Evolutionary conservation across 2,329 filamentous ascomycete species (phyloP), one percentile per base, ranked within the genome.

Genomic region (Sclerotinia trifoliorum): DNA sequence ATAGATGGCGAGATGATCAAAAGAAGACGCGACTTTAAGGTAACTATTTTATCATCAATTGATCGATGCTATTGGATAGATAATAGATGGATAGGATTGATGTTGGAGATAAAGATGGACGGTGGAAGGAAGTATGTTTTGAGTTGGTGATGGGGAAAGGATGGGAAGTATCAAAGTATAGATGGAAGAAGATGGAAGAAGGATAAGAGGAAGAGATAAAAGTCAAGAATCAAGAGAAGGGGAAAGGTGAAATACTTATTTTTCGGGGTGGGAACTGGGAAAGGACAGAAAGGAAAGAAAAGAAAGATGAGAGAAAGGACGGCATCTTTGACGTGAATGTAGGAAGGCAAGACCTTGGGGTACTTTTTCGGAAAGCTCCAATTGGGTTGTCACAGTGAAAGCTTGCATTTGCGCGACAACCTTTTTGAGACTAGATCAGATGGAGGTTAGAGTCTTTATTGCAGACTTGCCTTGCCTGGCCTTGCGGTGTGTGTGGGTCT

Each of bases 241-340:
- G 68, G 66, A 67, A 62, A 49, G 62, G 35, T 57, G 66, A 61
- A 55, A 69, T 70, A 73, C 70, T 72, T 71, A 68, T 58, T 54
- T 65, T 66, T 10, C 4, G 49, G 13, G 60, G 57, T 21, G 46
- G 48, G 55, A 46, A 68, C 13, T 5, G 39, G 44, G 39, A 39
- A n/a, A 19, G 39, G 32, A 10, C 6, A 58, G 55, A 65, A 66
- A 68, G 51, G 63, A 64, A 62, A 62, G 56, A 62, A 69, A 68
- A 58, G 65, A 68, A 55, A 55, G 60, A 54, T 55, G 68, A 69
- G 65, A 66, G 39, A 44, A 26, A 44, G 65, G 35, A 26, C 39
- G 49, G 67, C 52, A 55, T 44, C 29, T 32, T 35, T 52, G 48
- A 52, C n/a, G 55, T 48, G 49, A 32, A 55, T 48, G 49, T 39